Evolutionary conservation across 2,329 filamentous ascomycete species (phyloP), one percentile per base, ranked within the genome.

Genomic region (Furcasterigmium furcatum): DNA sequence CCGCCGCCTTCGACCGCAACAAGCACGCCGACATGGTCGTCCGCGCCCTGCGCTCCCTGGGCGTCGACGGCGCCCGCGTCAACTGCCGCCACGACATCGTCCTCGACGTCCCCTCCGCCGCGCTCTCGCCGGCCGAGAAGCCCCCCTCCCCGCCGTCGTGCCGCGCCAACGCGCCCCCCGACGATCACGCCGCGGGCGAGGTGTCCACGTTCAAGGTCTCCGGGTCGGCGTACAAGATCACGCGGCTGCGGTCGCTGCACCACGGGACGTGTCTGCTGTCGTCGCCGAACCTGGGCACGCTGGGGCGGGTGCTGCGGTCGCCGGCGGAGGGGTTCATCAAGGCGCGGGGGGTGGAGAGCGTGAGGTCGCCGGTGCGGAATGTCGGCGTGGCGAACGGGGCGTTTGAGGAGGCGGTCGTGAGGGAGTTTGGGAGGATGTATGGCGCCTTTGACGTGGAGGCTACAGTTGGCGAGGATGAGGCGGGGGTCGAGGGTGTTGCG

Each of bases 1-100:
- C 88, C 0, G 72, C 74, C 0, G 69, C 67, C 1, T 97, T 97
- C 62, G 86, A 92, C 51, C 81, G 94, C 24, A 80, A 96, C 70
- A 88, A 81, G 60, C 89, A 97, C 68, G 92, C 91, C 13, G 82
- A 90, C 60, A 96, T 97, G 90, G 87, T 97, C 0, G 90, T 91
- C 32, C 80, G 86, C n/a, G 91, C 91, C 5, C 72, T 99, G 47
- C 73, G 76, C 34, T 65, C 65, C 3, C 70, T 88, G 18, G 82
- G 80, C 4, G 66, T 81, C 5, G 56, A 67, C 3, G 74, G 79
- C 25, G 80, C 85, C 5, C 77, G 82, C 50, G 92, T 97, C 54
- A 99, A 97, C 62, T 82, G 85, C 61, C 79, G 94, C 14, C 92
- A 99, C 63, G 94, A 99, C 62, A 96, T 99, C 56, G 90, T 97